Conservation (phyloP, 495 filamentous ascomycete species). For the Lasiosphaeria miniovina region DNA sequence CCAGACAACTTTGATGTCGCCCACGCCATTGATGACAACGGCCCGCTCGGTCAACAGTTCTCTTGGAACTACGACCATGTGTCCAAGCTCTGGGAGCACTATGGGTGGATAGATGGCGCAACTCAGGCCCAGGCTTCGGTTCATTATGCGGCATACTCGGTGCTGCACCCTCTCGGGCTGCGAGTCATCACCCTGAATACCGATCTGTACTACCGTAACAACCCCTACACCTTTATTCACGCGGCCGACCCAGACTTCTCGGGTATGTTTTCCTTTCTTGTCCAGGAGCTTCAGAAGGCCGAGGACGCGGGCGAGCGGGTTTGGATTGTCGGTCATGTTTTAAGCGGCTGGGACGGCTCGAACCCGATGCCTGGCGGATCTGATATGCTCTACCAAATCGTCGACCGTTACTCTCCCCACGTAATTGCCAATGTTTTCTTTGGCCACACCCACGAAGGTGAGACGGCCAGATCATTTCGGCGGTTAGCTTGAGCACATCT, state of each 20-base stretch:
- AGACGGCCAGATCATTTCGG: not conserved
- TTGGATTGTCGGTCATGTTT: conserved; percentile 56
- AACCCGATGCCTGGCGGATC: conserved; percentile 51
- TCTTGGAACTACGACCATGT: conserved; percentile 56
- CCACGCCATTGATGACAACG: conserved; percentile 44
- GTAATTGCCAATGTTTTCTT: conserved; percentile 57
- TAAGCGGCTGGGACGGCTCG: conserved; percentile 49
- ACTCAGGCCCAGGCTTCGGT: conserved; percentile 41
- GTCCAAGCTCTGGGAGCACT: conserved; percentile 49
- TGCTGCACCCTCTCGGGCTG: conserved; percentile 47
- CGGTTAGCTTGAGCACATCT: not conserved
- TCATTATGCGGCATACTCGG: conserved; percentile 53
- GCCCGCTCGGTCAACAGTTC: conserved; percentile 51
- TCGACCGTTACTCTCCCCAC: conserved; percentile 54
- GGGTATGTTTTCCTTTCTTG: conserved; percentile 50
- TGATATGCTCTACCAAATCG: conserved; percentile 55
- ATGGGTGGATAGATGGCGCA: conserved; percentile 47
- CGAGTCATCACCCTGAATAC: conserved; percentile 54
- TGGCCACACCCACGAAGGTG: conserved; percentile 56
- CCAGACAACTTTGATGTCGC: conserved; percentile 51
- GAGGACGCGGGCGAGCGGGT: conserved; percentile 51
- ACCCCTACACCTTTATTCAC: conserved; percentile 48
- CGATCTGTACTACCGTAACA: conserved; percentile 51
- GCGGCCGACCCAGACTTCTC: conserved; percentile 48
- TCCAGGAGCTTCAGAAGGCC: conserved; percentile 50